Evolutionary conservation across 2,329 filamentous ascomycete species (phyloP), one percentile per base, ranked within the genome.

Genomic region (Xylaria arbuscula): DNA sequence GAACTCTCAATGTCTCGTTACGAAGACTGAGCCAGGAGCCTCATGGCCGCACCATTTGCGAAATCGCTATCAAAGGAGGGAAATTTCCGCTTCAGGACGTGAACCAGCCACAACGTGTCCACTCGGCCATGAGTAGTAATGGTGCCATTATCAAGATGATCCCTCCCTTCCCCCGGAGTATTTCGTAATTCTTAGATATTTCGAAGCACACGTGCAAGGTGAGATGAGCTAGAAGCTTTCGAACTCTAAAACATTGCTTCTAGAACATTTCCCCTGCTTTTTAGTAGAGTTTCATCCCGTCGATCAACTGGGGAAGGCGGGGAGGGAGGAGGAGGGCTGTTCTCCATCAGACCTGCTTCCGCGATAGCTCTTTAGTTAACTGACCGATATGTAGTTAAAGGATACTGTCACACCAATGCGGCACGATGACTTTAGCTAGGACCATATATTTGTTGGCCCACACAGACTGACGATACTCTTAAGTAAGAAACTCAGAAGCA

Each of bases 131-230:
- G 48, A 56, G 40, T 62, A 53, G 64, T 51, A 48, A 50, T 40
- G 6, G 17, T 17, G 10, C 28, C 50, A 36, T 48, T 24, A 36
- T 61, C 36, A 7, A 50, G 40, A 10, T 38, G 38, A 19, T 8
- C 24, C 28, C 19, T 22, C 28, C 32, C 9, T 22, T n/a, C 24
- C 36, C 38, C 7, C 13, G n/a, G 34, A 42, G 36, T 22, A 51
- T n/a, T 50, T 32, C 61, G 60, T 68, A 62, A 64, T 56, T 64
- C 50, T 22, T 48, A 38, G 48, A n/a, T 34, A 13, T 51, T 22
- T 64, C 54, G 60, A 64, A 22, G 15, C 38, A 34, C 66, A 32
- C 56, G 61, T 68, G 56, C 32, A 24, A 28, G 17, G 60, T 68
- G 56, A 13, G 56, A 64, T 28, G 34, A n/a, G 5, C 19, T 19